Percentiles rank a stretch among this genome's conserved stretches.
Evolutionary conservation across 257 asterid species (phyloP).

Genomic region (Solanum bulbocastanum): DNA sequence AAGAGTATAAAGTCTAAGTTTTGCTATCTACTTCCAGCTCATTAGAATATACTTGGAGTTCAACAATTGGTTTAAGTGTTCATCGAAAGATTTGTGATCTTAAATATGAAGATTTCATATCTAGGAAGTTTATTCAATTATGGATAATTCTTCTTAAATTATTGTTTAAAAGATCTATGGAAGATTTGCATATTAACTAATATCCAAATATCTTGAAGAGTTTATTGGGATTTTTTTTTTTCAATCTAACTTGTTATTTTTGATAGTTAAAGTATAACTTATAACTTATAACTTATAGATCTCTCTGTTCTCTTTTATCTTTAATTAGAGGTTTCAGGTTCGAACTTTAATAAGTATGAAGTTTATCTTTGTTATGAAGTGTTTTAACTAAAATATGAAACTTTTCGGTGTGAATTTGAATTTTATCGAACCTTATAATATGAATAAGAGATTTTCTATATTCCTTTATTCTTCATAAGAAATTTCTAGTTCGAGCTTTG

Average conservation of each 20-base stretch:
- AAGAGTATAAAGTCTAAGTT: background rate
- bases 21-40: background rate
- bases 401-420: background rate
- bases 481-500: background rate
- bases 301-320: accelerated
- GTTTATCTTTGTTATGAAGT: background rate
- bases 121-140: background rate
- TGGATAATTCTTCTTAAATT: background rate
- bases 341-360: background rate
- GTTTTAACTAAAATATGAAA: background rate
- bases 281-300: background rate
- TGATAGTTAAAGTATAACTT: background rate
- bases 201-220: background rate
- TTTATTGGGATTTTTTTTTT: background rate
- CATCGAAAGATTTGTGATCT: background rate
- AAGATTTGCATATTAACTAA: background rate
- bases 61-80: background rate
- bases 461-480: too few relatives aligned
- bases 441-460: background rate
- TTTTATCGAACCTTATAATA: background rate
- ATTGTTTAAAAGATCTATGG: background rate
- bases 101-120: background rate
- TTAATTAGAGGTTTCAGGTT: background rate
- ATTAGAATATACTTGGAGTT: background rate
- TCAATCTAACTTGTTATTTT: background rate